A percentile compares a stretch with the other conserved stretches of the same genome.
phyloP scores from a whole-genome alignment of 345 rosid genomes.

The Salix brachista region DNA sequence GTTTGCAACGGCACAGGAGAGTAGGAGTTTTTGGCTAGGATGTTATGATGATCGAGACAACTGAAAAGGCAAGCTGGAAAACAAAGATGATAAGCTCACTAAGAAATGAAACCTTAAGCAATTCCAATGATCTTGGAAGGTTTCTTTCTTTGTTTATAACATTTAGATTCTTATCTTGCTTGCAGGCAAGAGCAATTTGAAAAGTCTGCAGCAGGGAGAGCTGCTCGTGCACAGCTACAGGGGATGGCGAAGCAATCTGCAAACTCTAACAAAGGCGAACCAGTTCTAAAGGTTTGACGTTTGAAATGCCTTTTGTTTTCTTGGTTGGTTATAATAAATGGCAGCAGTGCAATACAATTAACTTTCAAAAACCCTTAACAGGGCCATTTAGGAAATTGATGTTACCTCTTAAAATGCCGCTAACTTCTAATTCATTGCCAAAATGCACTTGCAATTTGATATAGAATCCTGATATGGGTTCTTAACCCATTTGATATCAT shows the following conservation, averaged over 20 bases:
- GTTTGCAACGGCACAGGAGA: neutral
- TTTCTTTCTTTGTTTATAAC: neutral
- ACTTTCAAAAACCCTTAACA: neutral
- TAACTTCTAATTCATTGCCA: neutral
- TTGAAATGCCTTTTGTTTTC: neutral
- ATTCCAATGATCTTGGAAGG: neutral
- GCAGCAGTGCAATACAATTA: neutral
- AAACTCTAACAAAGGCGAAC: conserved; percentile 65
- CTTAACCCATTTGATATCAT: neutral
- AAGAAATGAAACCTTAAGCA: neutral
- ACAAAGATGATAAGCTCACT: neutral
- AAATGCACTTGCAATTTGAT: neutral
- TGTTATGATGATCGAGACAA: neutral
- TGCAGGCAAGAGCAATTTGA: conserved; percentile 82
- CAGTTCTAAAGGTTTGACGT: conserved; percentile 71
- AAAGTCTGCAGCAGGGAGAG: conserved; percentile 89
- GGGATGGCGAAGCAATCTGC: conserved; percentile 75
- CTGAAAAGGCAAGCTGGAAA: neutral
- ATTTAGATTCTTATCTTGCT: neutral
- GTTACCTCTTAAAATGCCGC: neutral
- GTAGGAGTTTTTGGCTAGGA: neutral
- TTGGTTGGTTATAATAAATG: neutral
- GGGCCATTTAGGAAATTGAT: neutral
- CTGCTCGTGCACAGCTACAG: conserved; percentile 73
- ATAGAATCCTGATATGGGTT: neutral